These are phyloP conservation scores for Cyclotella baltica DNA, from an alignment of 108 stramenopile genomes.

Conservation along the genomic window DNA sequence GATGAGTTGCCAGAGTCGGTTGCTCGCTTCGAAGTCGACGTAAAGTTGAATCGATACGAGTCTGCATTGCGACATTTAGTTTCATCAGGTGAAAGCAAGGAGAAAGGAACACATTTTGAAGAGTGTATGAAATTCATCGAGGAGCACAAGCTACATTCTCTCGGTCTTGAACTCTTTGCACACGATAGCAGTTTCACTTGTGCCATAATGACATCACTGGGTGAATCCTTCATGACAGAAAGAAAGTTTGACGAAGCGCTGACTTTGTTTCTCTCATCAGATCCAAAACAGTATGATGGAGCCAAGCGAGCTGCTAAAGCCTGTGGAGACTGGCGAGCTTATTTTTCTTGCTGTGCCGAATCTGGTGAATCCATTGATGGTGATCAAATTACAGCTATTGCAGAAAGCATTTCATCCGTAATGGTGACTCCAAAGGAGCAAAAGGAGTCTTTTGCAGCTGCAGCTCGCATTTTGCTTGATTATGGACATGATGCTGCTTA, in stretches of 20 bases:
- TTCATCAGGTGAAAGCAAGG: constrained; percentile 36
- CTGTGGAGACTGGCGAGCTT: constrained; percentile 79
- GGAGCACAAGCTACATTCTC: constrained; percentile 61
- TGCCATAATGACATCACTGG: constrained; percentile 70
- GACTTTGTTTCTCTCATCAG: constrained; percentile 64
- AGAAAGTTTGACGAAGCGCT: constrained; percentile 63
- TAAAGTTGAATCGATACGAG: constrained; percentile 83
- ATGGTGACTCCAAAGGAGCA: constrained; percentile 33
- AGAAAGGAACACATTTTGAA: constrained; percentile 52
- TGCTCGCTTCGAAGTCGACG: constrained; percentile 81
- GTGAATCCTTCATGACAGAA: constrained; percentile 63
- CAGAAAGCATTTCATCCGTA: constrained; percentile 51
- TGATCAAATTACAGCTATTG: constrained; percentile 32
- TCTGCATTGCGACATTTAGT: constrained; percentile 72
- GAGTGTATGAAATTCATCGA: constrained; percentile 79
- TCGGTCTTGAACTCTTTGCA: constrained; percentile 70
- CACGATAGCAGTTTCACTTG: constrained; percentile 43
- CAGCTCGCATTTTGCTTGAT: constrained; percentile 80
- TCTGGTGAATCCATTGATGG: constrained; percentile 26
- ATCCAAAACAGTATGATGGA: constrained; percentile 68
- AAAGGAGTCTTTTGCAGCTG: constrained; percentile 57
- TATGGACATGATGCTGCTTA: constrained; percentile 73
- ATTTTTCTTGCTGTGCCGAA: constrained; percentile 60
- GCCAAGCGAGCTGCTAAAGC: constrained; percentile 71
- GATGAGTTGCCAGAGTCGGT: constrained; percentile 56